Percentiles rank a stretch among this genome's conserved stretches.
phyloP scores from a whole-genome alignment of 345 rosid genomes.

The Eucalyptus grandis region DNA sequence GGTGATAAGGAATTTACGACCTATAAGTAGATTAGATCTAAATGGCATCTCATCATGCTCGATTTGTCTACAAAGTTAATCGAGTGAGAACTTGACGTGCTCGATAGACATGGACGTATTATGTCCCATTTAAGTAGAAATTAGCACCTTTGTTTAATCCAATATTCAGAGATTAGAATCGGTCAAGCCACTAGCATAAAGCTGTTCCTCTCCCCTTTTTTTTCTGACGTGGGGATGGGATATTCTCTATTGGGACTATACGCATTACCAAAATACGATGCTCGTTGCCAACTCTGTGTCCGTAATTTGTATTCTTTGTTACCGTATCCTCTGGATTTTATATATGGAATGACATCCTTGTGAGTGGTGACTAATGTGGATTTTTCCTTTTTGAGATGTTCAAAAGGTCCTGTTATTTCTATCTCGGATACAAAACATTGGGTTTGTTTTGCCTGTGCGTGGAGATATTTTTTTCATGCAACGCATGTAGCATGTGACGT shows the following conservation, averaged over 20 bases:
- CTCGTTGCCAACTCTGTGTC: background rate
- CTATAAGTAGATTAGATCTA: background rate
- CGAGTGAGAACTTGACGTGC: background rate
- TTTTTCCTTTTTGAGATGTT: background rate
- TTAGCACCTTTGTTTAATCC: background rate
- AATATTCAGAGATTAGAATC: background rate
- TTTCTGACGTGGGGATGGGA: background rate
- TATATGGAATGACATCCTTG: background rate
- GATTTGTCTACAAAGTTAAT: background rate
- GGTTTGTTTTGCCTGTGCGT: background rate
- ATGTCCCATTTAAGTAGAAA: background rate
- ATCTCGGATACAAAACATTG: background rate
- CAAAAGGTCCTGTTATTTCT: background rate
- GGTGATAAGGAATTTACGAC: no score
- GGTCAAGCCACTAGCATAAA: background rate
- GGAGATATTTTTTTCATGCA: background rate
- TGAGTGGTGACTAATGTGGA: background rate
- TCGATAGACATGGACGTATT: background rate
- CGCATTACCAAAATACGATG: background rate
- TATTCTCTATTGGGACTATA: background rate
- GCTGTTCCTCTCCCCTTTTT: background rate
- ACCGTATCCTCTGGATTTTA: background rate
- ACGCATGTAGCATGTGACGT: background rate
- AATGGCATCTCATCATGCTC: background rate
- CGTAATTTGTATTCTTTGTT: background rate